Evolutionary conservation across 208 protist genomes (phyloP).

Genomic region (Wallacemonas sp.): DNA sequence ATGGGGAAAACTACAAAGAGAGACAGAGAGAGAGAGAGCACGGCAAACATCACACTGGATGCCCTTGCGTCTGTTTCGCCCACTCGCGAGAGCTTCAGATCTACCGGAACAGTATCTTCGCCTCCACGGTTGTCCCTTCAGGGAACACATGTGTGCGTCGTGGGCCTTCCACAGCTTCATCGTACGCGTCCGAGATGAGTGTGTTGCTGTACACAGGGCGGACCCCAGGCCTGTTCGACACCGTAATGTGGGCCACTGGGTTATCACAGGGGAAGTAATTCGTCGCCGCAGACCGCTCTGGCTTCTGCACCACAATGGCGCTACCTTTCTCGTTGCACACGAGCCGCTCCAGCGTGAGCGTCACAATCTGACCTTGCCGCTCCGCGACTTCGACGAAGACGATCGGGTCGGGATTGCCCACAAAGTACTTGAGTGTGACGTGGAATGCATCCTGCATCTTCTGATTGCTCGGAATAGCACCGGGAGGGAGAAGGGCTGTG

Average conservation of each 20-base stretch:
- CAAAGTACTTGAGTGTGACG: constrained; percentile 47
- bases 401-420: constrained; percentile 31
- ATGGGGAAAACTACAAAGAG: too few species aligned
- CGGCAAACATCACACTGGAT: background rate
- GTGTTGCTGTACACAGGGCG: constrained; percentile 68
- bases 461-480: constrained; percentile 5
- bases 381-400: constrained; percentile 30
- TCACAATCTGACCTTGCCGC: constrained; percentile 25
- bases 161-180: constrained; percentile 11
- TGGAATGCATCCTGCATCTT: constrained; percentile 39
- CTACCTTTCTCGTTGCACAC: constrained; percentile 43
- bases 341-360: constrained; percentile 39
- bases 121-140: constrained; percentile 15
- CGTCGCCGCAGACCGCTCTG: constrained; percentile 13
- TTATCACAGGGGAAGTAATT: constrained; percentile 48
- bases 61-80: background rate
- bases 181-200: constrained; percentile 33
- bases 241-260: constrained; percentile 52
- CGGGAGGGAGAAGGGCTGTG: constrained; percentile 13
- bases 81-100: background rate
- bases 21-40: background rate
- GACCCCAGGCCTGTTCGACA: constrained; percentile 42
- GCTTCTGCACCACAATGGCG: constrained; percentile 26
- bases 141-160: constrained; percentile 18
- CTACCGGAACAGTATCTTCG: constrained; percentile 20